Conservation (phyloP, 2,329 filamentous ascomycete species). For the Alternaria triticimaculans region DNA sequence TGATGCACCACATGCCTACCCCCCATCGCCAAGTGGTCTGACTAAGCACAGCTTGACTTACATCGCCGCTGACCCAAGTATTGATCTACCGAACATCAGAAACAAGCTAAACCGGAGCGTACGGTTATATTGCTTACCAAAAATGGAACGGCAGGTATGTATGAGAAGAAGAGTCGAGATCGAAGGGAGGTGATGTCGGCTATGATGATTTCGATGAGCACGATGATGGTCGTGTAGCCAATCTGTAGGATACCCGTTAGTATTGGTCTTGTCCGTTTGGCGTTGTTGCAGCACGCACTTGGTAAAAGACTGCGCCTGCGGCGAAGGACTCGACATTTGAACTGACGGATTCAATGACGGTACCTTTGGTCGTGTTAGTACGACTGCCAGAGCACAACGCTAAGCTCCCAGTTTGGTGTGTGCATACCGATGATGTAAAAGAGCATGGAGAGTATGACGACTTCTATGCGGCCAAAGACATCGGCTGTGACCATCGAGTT, state of each 20-base stretch:
- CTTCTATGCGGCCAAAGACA: constrained; percentile 67
- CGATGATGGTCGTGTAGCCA: constrained; percentile 67
- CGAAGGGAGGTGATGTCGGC: constrained; percentile 69
- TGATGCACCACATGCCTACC: constrained; percentile 65
- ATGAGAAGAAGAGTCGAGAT: constrained; percentile 69
- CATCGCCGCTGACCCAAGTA: constrained; percentile 68
- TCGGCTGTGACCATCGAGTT: constrained; percentile 45
- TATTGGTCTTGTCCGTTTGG: neutral
- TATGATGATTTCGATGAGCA: constrained; percentile 69
- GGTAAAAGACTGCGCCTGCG: constrained; percentile 47
- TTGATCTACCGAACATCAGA: constrained; percentile 51
- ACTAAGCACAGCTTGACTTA: constrained; percentile 59
- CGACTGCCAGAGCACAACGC: neutral
- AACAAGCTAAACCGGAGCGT: neutral
- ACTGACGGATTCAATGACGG: constrained; percentile 63
- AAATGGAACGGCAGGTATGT: constrained; percentile 50
- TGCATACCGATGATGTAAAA: constrained; percentile 58
- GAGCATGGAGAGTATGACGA: constrained; percentile 62
- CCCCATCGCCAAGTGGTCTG: constrained; percentile 67
- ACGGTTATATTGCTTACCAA: constrained; percentile 1
- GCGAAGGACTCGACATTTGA: constrained; percentile 60
- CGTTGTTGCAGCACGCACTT: neutral
- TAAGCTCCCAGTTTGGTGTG: neutral
- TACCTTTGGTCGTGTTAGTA: constrained; percentile 29
- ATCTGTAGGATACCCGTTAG: neutral